Base-by-base conservation (phyloP, 768 basidiomycete species). In the Hortiboletus campestris region DNA sequence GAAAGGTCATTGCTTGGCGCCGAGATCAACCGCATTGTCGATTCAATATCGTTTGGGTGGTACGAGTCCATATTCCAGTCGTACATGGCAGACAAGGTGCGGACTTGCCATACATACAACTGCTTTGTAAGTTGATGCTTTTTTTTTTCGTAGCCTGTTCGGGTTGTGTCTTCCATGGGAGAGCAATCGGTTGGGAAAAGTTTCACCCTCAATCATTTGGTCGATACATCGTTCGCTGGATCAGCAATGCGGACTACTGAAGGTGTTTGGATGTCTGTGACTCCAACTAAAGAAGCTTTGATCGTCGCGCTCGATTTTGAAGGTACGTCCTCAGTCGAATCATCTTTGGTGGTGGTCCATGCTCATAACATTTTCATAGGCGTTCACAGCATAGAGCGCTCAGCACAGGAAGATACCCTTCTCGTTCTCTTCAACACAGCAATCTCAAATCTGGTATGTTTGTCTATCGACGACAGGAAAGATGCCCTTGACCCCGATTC, bases 261-360 rank as follows among this genome's bases (percentile, higher is more conserved):
- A 69, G 84, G 84, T 19, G 81, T 85, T 25, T 85, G 84, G 84
- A 80, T 85, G 78, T 84, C 83, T 1, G 81, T 80, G 16, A 83
- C 84, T 2, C 85, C 84, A 0, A 84, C 85, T 0, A 71, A 78
- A 28, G 78, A 83, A 6, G 68, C 67, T 4, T 63, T 86, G 17
- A 70, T 85, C n/a, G 83, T 85, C 1, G 79, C 85, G 4, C 74
- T 86, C 11, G 84, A 86, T 58, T 86, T 86, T 55, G 84, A 86
- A 76, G 85, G 85, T 77, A 43, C 2, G 49, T 35, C 10, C 2
- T 3, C 16, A 4, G 13, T 36, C 16, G n/a, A 3, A 16, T 14
- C 17, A 29, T 20, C 35, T 16, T 32, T 51, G 75, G 20, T 17
- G 75, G 20, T 17, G 0, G 31, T 22, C 14, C 4, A 31, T 38